Percentiles rank a stretch among this genome's conserved stretches.
Conservation (phyloP, 1,284 basidiomycete species). For the Spongispora temasekensis region DNA sequence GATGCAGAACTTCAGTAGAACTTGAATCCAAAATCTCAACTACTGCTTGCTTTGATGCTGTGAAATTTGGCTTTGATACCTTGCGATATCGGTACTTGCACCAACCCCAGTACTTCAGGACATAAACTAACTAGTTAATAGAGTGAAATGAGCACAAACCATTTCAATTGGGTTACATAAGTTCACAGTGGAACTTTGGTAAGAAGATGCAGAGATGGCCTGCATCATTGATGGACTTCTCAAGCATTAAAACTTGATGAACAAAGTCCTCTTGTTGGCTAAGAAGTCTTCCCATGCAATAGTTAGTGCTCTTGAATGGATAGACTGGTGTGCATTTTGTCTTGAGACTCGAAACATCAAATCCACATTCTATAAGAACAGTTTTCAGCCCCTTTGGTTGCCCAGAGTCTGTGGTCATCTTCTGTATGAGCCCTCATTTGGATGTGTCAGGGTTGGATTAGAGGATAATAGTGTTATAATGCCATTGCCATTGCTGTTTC, state of each 20-base stretch:
- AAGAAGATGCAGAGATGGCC: neutral
- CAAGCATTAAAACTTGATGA: neutral
- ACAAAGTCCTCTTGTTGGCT: neutral
- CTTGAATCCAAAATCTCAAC: neutral
- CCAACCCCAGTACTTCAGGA: neutral
- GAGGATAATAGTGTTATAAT: neutral
- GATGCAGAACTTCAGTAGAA: neutral
- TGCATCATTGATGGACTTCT: constrained; percentile 27
- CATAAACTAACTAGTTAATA: neutral
- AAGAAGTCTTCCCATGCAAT: neutral
- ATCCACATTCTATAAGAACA: neutral
- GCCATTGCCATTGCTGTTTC: no score
- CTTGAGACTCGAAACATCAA: neutral
- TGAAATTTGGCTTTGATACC: neutral
- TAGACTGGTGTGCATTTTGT: neutral
- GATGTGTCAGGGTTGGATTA: neutral
- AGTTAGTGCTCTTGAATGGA: neutral
- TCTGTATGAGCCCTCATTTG: neutral
- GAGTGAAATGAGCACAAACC: neutral
- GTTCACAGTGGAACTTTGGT: neutral
- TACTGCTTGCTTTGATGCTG: neutral
- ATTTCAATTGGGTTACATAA: neutral
- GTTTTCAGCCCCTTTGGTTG: neutral
- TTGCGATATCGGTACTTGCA: neutral
- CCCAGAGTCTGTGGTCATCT: neutral